These are phyloP conservation scores for Grosmannia huntii DNA, from an alignment of 2,329 filamentous ascomycete genomes.

Conservation along the genomic window DNA sequence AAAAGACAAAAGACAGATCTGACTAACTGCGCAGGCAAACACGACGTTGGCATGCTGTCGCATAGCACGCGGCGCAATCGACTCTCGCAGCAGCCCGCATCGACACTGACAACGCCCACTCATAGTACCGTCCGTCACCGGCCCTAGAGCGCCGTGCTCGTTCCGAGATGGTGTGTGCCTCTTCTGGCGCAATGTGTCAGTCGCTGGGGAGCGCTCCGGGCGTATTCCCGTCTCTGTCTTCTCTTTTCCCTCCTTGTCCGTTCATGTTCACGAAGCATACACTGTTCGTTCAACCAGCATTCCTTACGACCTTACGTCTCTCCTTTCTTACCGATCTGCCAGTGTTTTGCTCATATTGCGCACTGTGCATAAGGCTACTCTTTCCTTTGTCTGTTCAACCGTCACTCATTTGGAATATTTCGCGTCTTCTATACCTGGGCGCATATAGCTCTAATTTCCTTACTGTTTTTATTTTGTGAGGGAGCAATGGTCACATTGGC, in stretches of 20 bases:
- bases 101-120: conserved; percentile 8
- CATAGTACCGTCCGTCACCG: conserved; percentile 7
- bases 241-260: neutral
- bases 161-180: neutral
- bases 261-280: conserved; percentile 1
- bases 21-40: conserved; percentile 42
- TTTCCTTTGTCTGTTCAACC: neutral
- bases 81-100: conserved; percentile 7
- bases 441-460: neutral
- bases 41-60: conserved; percentile 52
- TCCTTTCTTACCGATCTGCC: neutral
- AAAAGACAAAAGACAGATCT: neutral
- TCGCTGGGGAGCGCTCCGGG: neutral
- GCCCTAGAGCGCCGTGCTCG: neutral
- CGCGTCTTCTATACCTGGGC: neutral
- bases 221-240: neutral
- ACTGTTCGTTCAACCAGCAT: neutral
- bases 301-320: conserved; percentile 4
- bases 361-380: neutral
- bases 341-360: neutral
- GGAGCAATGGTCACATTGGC: neutral
- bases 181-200: neutral
- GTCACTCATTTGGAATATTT: neutral
- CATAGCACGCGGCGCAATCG: conserved; percentile 16
- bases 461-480: neutral